phyloP scores from a whole-genome alignment of 1,284 basidiomycete species.

The Cutaneotrichosporon cyanovorans region DNA sequence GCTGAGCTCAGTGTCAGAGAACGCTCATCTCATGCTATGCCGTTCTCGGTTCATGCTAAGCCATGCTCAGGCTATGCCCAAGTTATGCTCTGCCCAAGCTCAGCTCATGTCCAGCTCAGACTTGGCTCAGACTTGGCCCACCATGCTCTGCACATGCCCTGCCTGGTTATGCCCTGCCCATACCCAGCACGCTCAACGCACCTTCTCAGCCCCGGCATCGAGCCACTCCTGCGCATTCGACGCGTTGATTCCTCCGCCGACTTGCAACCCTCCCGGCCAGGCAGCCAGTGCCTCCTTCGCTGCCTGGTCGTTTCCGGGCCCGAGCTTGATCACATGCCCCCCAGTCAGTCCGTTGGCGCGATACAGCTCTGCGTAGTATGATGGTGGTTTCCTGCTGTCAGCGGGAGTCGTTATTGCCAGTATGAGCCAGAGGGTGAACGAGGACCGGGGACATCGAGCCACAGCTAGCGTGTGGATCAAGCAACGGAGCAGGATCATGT shows the following conservation, averaged over 20 bases:
- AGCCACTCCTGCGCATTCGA: slow-evolving; percentile 80
- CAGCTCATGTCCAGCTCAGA: no score
- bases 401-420: background rate
- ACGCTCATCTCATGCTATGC: no score
- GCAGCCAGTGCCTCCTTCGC: slow-evolving; percentile 70
- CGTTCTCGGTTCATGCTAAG: no score
- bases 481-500: no score
- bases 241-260: slow-evolving; percentile 86
- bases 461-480: no score
- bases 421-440: background rate
- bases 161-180: background rate
- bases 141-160: background rate
- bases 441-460: no score
- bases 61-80: no score
- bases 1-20: no score
- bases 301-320: slow-evolving; percentile 75
- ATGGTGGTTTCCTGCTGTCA: slow-evolving; percentile 62
- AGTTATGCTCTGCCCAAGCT: no score
- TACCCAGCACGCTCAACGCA: slow-evolving; percentile 39
- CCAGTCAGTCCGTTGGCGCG: slow-evolving; percentile 61
- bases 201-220: slow-evolving; percentile 84
- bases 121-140: background rate
- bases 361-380: slow-evolving; percentile 77
- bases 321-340: slow-evolving; percentile 95
- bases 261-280: slow-evolving; percentile 81